Evolutionary conservation across 2,329 filamentous ascomycete genomes (phyloP).

Genomic region (Cytospora piceicola): DNA sequence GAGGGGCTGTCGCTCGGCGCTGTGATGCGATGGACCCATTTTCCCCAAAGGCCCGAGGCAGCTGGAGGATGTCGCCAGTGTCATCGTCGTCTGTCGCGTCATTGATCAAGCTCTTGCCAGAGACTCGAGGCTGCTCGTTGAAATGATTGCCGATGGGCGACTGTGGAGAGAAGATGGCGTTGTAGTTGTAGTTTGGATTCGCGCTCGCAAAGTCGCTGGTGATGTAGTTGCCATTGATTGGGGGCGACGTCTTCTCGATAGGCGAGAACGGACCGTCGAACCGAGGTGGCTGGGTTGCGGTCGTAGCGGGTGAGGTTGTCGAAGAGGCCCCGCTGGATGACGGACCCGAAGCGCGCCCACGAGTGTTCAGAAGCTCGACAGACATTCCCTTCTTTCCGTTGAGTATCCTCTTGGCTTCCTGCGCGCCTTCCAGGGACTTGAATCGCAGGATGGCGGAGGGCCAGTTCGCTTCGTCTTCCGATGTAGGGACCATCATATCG

Average conservation of each 20-base stretch:
- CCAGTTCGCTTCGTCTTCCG: constrained; percentile 54
- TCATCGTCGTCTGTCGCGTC: constrained; percentile 70
- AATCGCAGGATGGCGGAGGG: constrained; percentile 59
- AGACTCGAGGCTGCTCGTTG: constrained; percentile 61
- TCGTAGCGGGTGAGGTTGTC: constrained; percentile 45
- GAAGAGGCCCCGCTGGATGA: constrained; percentile 32
- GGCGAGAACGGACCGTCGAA: constrained; percentile 67
- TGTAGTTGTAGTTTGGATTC: constrained; percentile 58
- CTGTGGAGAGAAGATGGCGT: constrained; percentile 71
- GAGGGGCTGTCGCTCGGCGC: constrained; percentile 72
- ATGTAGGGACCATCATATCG: constrained; percentile 54
- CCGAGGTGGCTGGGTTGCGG: constrained; percentile 58
- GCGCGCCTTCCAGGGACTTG: constrained; percentile 55
- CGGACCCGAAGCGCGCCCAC: constrained; percentile 41
- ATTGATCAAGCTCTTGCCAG: constrained; percentile 74
- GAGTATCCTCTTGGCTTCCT: constrained; percentile 60
- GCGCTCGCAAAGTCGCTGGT: constrained; percentile 62
- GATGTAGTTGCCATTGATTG: constrained; percentile 57
- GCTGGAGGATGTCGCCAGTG: constrained; percentile 71
- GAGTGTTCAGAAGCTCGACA: constrained; percentile 62
- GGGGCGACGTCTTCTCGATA: constrained; percentile 64
- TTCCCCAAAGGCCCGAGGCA: constrained; percentile 74
- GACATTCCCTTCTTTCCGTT: constrained; percentile 58
- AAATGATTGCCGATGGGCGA: constrained; percentile 74
- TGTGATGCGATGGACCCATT: constrained; percentile 59